Evolutionary conservation across 106 monocot genomes (phyloP), one percentile per base, ranked within the genome.

Genomic region (Posidonia australis): DNA sequence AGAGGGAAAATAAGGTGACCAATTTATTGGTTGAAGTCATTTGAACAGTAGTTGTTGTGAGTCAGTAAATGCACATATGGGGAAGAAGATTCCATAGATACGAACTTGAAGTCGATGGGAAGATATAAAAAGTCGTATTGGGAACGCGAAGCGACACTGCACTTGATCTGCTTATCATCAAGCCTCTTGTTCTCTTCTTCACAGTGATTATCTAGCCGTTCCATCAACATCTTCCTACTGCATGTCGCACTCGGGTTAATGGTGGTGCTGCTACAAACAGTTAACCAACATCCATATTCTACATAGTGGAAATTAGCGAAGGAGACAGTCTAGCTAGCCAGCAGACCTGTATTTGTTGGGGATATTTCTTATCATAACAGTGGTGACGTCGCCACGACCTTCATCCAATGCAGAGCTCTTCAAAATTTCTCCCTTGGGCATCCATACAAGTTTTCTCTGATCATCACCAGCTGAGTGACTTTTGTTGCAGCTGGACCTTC

Each of bases 121-220:
- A 82, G 70, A 54, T 82, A 82, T 10, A 82, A 18, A 64, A 82
- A 82, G 58, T 78, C 82, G 71, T 78, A 82, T 19, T 64, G 22
- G 24, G 52, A 22, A 13, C 58, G 51, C 16, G n/a, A n/a, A n/a
- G n/a, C n/a, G n/a, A n/a, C n/a, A n/a, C n/a, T n/a, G n/a, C n/a
- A n/a, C n/a, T n/a, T n/a, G 54, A 53, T 7, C 36, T 36, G 36
- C 36, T 36, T 7, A 36, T 7, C 36, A 7, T 2, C 36, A 7
- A 36, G 36, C 5, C 7, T 74, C 43, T 44, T 2, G 75, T 82
- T 82, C 64, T 71, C 71, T 53, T 75, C 61, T 3, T 17, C 27
- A 44, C 82, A 82, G 65, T 82, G 82, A 18, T 78, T 27, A 63
- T 82, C 82, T 21, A 82, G 41, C 64, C 74, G 18, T 3, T 61